phyloP scores from a whole-genome alignment of 352 stramenopile genomes.

The Lagenidium sp. region DNA sequence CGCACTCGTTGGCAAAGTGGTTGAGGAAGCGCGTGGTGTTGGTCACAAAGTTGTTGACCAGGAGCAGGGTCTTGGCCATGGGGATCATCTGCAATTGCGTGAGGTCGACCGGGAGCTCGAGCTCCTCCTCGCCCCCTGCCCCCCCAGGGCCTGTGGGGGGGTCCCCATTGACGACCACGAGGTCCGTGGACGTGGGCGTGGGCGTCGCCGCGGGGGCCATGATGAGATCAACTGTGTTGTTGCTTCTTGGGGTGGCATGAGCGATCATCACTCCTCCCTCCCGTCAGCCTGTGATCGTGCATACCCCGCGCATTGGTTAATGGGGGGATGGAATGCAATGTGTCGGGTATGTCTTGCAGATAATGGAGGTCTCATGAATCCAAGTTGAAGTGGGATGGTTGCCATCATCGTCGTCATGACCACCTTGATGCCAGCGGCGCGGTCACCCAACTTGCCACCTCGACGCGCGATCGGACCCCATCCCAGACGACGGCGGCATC shows the following conservation, averaged over 20 bases:
- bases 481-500: too few species aligned
- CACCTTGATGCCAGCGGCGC: too few species aligned
- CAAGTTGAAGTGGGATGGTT: too few species aligned
- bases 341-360: too few species aligned
- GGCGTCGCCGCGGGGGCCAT: slow-evolving; percentile 11
- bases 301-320: too few species aligned
- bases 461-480: too few species aligned
- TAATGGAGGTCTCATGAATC: too few species aligned
- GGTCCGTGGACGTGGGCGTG: slow-evolving; percentile 36
- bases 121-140: slow-evolving; percentile 30
- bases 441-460: too few species aligned
- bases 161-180: slow-evolving; percentile 31
- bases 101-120: slow-evolving; percentile 67
- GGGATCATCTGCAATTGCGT: slow-evolving; percentile 69
- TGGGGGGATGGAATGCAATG: too few species aligned
- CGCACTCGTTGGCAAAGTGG: slow-evolving; percentile 77
- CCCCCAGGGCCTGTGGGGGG: slow-evolving; percentile 4
- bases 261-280: too few species aligned
- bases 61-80: slow-evolving; percentile 65
- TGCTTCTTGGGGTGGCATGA: slow-evolving; percentile 1
- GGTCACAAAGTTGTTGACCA: slow-evolving; percentile 83
- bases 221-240: not conserved
- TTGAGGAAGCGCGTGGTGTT: slow-evolving; percentile 86
- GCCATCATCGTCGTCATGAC: too few species aligned
- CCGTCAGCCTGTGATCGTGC: too few species aligned